Evolutionary conservation across 2,329 filamentous ascomycete genomes (phyloP).

Genomic region (Calonectria montana): DNA sequence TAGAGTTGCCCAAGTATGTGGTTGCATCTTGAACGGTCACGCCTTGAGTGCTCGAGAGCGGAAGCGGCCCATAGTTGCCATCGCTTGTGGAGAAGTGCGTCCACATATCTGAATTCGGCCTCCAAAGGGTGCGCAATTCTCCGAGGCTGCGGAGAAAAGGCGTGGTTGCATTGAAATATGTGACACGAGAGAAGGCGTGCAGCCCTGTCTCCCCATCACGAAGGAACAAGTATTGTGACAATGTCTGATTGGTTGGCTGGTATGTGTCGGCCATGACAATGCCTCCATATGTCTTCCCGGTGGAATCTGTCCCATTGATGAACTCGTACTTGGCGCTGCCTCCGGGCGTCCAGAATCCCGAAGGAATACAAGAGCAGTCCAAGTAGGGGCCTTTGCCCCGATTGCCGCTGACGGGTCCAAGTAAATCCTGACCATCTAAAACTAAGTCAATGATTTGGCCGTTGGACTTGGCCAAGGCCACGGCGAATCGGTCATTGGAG

Average conservation of each 20-base stretch:
- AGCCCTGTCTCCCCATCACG: constrained; percentile 71
- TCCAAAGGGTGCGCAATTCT: constrained; percentile 71
- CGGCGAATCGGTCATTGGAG: constrained; percentile 52
- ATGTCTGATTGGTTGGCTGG: constrained; percentile 64
- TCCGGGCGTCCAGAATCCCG: constrained; percentile 70
- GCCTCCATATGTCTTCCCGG: constrained; percentile 65
- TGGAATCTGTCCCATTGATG: constrained; percentile 58
- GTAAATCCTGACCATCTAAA: constrained; percentile 58
- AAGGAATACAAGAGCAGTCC: constrained; percentile 72
- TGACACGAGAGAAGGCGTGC: constrained; percentile 69
- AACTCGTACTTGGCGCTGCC: constrained; percentile 57
- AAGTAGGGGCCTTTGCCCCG: constrained; percentile 68
- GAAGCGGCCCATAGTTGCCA: constrained; percentile 59
- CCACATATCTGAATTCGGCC: constrained; percentile 70
- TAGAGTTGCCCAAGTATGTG: constrained; percentile 67
- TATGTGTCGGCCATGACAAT: constrained; percentile 71
- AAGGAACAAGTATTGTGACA: constrained; percentile 75
- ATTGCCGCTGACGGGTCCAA: constrained; percentile 53
- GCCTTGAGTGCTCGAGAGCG: constrained; percentile 50
- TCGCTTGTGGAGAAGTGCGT: constrained; percentile 70
- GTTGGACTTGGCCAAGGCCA: constrained; percentile 49
- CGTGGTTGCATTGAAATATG: constrained; percentile 67
- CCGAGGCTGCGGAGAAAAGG: constrained; percentile 69
- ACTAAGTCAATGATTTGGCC: constrained; percentile 50
- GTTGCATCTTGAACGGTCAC: constrained; percentile 72